Base-by-base conservation (phyloP, 176 grass and related monocot genomes). In the Carex scoparia region DNA sequence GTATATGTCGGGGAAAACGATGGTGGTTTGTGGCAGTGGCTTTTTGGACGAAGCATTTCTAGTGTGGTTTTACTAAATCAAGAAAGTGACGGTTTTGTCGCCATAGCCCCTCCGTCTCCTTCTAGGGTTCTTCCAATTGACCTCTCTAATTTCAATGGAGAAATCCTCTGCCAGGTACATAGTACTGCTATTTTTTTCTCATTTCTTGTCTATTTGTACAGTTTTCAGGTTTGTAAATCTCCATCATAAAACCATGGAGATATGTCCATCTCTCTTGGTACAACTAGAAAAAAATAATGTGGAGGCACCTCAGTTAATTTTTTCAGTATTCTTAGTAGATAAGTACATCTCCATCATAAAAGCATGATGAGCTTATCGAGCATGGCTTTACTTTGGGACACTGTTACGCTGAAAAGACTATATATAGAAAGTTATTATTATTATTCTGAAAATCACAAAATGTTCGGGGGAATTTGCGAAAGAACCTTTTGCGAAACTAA, bases 71-170 rank as follows among this genome's bases (percentile, higher is more conserved):
- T 99, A 81, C 90, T 90, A 67, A 99, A 99, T 88, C 65, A 83
- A 89, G 85, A 86, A 30, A 64, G 81, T 46, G 96, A 99, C 86
- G 96, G 93, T 86, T 99, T 92, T 91, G 93, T 99, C 44, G 96
- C 91, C 69, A 92, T 99, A 86, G 84, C 96, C 13, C 85, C 93
- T 6, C 91, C 90, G 82, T 95, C 89, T 90, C 91, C 88, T 85
- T 88, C 91, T 85, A 90, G 90, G 79, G 93, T 99, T 90, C 81
- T 99, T 19, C 96, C 91, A 70, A 90, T 99, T 69, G 96, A 95
- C 86, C 85, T 99, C 14, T 81, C 91, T 38, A 95, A 95, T 84
- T 95, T 99, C 85, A 84, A 85, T 80, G 96, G 91, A 84, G 93
- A 95, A 87, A 88, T 95, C 80, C 85, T 95, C 87, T 92, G 91